These are phyloP conservation scores for Euphorbia tirucalli DNA, from an alignment of 345 rosid species.

Conservation along the genomic window DNA sequence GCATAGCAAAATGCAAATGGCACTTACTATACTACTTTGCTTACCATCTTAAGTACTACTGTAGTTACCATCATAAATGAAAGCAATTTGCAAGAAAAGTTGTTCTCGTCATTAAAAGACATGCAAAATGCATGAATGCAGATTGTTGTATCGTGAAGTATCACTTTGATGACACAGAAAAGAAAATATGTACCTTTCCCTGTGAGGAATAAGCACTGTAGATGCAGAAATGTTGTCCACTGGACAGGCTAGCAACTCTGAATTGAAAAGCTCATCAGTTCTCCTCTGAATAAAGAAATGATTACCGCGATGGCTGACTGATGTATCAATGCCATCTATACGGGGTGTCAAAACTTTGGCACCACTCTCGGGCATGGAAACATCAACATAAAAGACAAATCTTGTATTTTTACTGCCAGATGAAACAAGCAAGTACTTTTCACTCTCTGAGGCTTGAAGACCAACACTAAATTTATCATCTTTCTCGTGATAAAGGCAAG, in stretches of 20 bases:
- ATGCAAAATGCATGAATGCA: no score
- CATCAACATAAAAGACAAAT: conserved; percentile 60
- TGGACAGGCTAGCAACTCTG: conserved; percentile 72
- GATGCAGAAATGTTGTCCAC: conserved; percentile 58
- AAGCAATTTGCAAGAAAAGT: no score
- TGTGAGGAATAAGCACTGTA: conserved; percentile 68
- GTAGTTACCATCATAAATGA: neutral
- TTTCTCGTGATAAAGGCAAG: conserved; percentile 82
- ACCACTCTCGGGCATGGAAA: conserved; percentile 62
- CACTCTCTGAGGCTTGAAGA: conserved; percentile 72
- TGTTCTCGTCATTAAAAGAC: no score
- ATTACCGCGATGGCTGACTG: conserved; percentile 77
- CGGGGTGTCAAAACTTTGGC: conserved; percentile 75
- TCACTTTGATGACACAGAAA: neutral
- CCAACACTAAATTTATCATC: conserved; percentile 78
- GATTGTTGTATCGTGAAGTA: no score
- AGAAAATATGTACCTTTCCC: conserved; percentile 54
- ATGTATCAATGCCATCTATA: conserved; percentile 58
- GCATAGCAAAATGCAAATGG: neutral
- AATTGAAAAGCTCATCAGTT: conserved; percentile 73
- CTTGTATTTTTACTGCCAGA: conserved; percentile 78
- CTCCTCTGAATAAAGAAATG: conserved; percentile 78
- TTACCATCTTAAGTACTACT: neutral
- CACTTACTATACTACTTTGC: neutral
- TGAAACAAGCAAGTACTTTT: conserved; percentile 59